A percentile compares a stretch with the other conserved stretches of the same genome.
Conservation (phyloP, 345 rosid species). For the Murraya paniculata region DNA sequence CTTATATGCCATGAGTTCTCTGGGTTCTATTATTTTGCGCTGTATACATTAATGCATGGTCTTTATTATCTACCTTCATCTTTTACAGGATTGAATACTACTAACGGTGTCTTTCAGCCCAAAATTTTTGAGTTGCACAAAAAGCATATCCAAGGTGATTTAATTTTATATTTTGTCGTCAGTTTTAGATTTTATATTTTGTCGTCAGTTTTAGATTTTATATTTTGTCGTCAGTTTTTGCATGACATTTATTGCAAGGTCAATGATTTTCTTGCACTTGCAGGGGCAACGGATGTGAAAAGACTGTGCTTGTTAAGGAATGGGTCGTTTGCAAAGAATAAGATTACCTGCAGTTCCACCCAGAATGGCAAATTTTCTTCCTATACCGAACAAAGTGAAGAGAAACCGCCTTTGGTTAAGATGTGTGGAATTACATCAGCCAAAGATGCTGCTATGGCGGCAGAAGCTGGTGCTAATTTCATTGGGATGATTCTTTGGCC, state of each 20-base stretch:
- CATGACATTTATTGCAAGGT: not conserved
- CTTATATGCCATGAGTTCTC: not conserved
- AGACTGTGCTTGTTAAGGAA: slow-evolving; percentile 14
- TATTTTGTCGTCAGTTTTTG: not conserved
- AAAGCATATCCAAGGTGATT: slow-evolving; percentile 20
- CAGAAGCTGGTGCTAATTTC: slow-evolving; percentile 82
- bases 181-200: not conserved
- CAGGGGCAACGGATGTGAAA: slow-evolving; percentile 27
- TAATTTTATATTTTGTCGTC: not conserved
- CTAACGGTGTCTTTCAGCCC: slow-evolving; percentile 9
- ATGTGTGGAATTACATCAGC: slow-evolving; percentile 89
- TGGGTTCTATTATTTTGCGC: not conserved
- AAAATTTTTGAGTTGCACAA: slow-evolving; percentile 9
- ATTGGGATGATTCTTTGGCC: slow-evolving; percentile 95
- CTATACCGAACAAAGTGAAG: slow-evolving; percentile 24
- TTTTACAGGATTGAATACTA: slow-evolving; percentile 17
- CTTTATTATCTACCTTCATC: not conserved
- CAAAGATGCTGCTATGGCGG: slow-evolving; percentile 74
- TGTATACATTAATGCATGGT: not conserved
- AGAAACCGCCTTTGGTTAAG: slow-evolving; percentile 54
- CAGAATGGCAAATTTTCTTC: slow-evolving; percentile 24
- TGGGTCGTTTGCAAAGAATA: slow-evolving; percentile 14
- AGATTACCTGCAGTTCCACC: slow-evolving; percentile 23
- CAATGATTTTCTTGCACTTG: not conserved
- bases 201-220: not conserved